Base-by-base conservation (phyloP, 2,329 filamentous ascomycete species). In the Diaporthe nobilis region DNA sequence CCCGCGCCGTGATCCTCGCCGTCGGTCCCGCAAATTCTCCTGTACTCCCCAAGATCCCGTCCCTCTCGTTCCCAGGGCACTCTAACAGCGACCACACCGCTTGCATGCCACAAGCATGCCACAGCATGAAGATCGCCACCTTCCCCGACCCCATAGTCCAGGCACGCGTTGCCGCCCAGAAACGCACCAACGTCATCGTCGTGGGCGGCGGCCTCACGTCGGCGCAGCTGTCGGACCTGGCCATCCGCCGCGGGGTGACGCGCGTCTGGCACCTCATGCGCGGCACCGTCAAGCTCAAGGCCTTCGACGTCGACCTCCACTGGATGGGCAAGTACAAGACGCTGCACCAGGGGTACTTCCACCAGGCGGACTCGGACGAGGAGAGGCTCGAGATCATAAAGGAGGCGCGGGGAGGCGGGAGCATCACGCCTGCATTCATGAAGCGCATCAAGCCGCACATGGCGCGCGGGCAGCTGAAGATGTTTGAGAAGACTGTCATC, bases 271-370 rank as follows among this genome's bases (percentile, higher is more conserved):
- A 94, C 71, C 81, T 96, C 37, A 92, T 95, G 89, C 88, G 94
- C 0, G 87, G 89, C 0, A 84, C 86, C 0, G 79, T 89, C 22
- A 82, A 81, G 76, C 88, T 95, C 68, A 96, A 96, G 83, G 92
- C 93, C 76, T 96, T 96, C 78, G 94, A 96, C 79, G 89, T 96
- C 34, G 90, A 92, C 74, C 87, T 96, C 2, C 88, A 90, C 65
- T 97, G 94, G 94, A 93, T 96, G 83, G 93, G 93, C 13, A 96
- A 96, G 81, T 96, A 94, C 82, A 92, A 92, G 74, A 96, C 96
- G 81, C 90, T 91, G 72, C 91, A 94, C 78, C 94, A 96, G 81
- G 92, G 94, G 0, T 88, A 89, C 0, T 97, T 96, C 82, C 96
- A 94, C 93, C 91, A 90, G 9, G 93, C 93, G 4, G 93, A 95